Conservation (phyloP, 108 stramenopile species). For the Chaetoceros muelleri region DNA sequence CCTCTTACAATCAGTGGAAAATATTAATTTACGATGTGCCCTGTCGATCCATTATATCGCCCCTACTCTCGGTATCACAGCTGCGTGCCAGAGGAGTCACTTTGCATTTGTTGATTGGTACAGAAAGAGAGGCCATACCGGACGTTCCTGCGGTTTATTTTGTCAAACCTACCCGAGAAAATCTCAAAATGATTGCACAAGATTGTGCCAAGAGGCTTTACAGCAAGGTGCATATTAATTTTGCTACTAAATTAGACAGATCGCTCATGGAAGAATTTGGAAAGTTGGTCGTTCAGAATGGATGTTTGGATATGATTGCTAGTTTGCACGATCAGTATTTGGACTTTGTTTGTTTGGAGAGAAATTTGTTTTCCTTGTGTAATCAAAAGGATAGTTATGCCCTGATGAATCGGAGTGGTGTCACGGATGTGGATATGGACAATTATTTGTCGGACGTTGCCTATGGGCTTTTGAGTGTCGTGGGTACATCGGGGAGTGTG, state of each 20-base stretch:
- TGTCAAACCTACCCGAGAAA: conserved; percentile 84
- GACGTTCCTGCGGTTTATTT: conserved; percentile 98
- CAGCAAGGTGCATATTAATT: conserved; percentile 76
- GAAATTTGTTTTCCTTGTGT: conserved; percentile 65
- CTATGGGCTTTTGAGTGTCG: conserved; percentile 83
- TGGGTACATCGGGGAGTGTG: conserved; percentile 78
- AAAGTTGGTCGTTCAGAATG: conserved; percentile 70
- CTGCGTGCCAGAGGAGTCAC: conserved; percentile 94
- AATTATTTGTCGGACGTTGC: conserved; percentile 75
- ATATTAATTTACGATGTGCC: conserved; percentile 93
- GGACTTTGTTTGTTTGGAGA: conserved; percentile 89
- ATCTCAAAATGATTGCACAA: conserved; percentile 78
- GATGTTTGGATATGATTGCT: conserved; percentile 62
- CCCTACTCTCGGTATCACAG: conserved; percentile 86
- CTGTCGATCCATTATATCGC: conserved; percentile 93
- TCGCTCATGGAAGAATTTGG: conserved; percentile 93
- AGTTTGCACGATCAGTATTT: conserved; percentile 89
- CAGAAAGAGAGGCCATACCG: conserved; percentile 88
- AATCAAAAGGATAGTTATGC: conserved; percentile 75
- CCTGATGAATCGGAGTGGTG: conserved; percentile 77
- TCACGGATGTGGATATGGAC: conserved; percentile 75
- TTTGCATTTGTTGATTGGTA: conserved; percentile 79
- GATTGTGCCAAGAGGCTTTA: conserved; percentile 78
- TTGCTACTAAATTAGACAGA: conserved; percentile 76
- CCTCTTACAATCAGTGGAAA: conserved; percentile 89